A percentile compares a stretch with the other conserved stretches of the same genome.
Evolutionary conservation across 495 filamentous ascomycete genomes (phyloP).

Genomic region (Penicillium lividum): DNA sequence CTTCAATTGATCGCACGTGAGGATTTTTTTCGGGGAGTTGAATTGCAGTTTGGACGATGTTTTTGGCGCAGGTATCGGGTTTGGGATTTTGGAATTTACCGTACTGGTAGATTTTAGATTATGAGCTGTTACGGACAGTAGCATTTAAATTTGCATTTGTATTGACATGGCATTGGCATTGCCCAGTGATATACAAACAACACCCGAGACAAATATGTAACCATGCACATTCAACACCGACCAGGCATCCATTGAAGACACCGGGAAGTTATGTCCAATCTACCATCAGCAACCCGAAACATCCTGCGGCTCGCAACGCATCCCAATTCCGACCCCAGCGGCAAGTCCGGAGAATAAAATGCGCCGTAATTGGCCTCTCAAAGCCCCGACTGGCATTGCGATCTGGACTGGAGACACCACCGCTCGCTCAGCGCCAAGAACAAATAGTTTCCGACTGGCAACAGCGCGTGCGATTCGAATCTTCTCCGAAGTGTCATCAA

Average conservation of each 20-base stretch:
- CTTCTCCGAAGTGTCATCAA: neutral
- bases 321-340: constrained; percentile 15
- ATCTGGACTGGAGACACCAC: constrained; percentile 52
- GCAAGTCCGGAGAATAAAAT: constrained; percentile 24
- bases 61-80: too few species aligned
- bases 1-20: constrained; percentile 6
- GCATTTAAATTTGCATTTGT: too few species aligned
- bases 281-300: neutral
- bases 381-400: constrained; percentile 44
- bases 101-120: too few species aligned
- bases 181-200: too few species aligned
- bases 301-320: constrained; percentile 20
- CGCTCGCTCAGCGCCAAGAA: constrained; percentile 4
- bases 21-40: neutral
- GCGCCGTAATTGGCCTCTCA: constrained; percentile 31
- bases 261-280: too few species aligned
- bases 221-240: too few species aligned
- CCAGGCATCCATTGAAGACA: too few species aligned
- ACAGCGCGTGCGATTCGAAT: neutral
- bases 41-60: neutral
- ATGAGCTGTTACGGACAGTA: too few species aligned
- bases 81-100: neutral
- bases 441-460: neutral
- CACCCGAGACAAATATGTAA: too few species aligned
- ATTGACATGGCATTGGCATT: too few species aligned